Percentiles rank a stretch among this genome's conserved stretches.
phyloP scores from a whole-genome alignment of 768 basidiomycete species.

The Termitomyces eurrhizus region DNA sequence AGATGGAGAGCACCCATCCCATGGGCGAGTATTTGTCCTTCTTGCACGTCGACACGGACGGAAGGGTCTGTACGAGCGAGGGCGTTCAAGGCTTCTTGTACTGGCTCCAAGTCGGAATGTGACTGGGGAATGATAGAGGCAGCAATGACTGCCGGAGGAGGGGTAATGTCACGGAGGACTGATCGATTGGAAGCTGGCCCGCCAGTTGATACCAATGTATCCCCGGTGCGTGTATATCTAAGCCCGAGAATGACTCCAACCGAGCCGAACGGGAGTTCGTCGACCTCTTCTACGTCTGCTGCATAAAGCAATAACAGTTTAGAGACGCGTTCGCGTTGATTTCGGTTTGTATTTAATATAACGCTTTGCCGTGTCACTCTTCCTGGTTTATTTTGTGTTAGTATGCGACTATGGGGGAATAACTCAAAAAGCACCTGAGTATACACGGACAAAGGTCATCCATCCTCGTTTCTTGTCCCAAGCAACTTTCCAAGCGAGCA shows the following conservation, averaged over 20 bases:
- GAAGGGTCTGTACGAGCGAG: slow-evolving; percentile 89
- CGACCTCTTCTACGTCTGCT: slow-evolving; percentile 70
- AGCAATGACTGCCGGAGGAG: slow-evolving; percentile 84
- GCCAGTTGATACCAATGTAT: slow-evolving; percentile 66
- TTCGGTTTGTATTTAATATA: slow-evolving; percentile 62
- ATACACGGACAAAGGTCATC: slow-evolving; percentile 92
- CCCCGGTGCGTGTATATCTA: slow-evolving; percentile 82
- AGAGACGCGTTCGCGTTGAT: slow-evolving; percentile 67
- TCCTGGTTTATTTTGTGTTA: slow-evolving; percentile 37
- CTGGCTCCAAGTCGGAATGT: slow-evolving; percentile 72
- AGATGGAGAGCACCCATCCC: slow-evolving; percentile 84
- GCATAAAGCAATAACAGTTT: slow-evolving; percentile 81
- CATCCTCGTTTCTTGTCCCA: slow-evolving; percentile 83
- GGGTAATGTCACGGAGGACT: slow-evolving; percentile 58
- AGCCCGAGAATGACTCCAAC: slow-evolving; percentile 84
- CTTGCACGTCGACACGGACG: slow-evolving; percentile 71
- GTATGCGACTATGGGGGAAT: neutral
- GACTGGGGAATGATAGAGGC: slow-evolving; percentile 79
- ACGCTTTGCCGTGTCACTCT: slow-evolving; percentile 60
- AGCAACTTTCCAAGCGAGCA: slow-evolving; percentile 84
- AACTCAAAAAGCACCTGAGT: slow-evolving; percentile 58
- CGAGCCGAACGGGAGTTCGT: slow-evolving; percentile 74
- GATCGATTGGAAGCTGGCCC: slow-evolving; percentile 33
- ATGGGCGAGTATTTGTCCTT: slow-evolving; percentile 81
- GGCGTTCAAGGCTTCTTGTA: slow-evolving; percentile 69